These are phyloP conservation scores for Anisodus tanguticus DNA, from an alignment of 257 asterid genomes.

Conservation along the genomic window DNA sequence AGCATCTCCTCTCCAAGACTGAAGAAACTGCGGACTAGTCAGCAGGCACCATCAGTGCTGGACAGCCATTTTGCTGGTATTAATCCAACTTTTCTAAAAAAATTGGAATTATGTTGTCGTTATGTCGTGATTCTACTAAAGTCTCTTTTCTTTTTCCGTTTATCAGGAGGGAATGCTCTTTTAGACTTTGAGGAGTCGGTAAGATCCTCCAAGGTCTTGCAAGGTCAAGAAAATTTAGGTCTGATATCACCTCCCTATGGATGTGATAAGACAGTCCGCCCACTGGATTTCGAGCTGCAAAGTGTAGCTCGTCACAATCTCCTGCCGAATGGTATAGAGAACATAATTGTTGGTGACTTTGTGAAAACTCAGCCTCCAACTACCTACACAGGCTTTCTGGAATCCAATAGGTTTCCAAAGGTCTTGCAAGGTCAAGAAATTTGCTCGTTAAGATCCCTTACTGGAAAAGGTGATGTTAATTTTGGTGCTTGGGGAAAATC, in stretches of 20 bases:
- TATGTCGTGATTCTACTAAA: background rate
- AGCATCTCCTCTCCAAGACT: slow-evolving; percentile 73
- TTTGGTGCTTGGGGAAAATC: slow-evolving; percentile 69
- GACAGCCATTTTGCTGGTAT: slow-evolving; percentile 67
- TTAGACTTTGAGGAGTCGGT: slow-evolving; percentile 92
- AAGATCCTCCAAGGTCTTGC: slow-evolving; percentile 99
- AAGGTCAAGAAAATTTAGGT: slow-evolving; percentile 98
- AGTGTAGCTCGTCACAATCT: slow-evolving; percentile 50
- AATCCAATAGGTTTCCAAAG: slow-evolving; percentile 89
- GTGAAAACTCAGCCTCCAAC: slow-evolving; percentile 63
- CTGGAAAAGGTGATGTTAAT: slow-evolving; percentile 59
- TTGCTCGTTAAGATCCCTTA: slow-evolving; percentile 74
- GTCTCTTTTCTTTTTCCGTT: background rate
- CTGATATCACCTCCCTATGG: slow-evolving; percentile 66
- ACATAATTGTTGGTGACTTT: slow-evolving; percentile 52
- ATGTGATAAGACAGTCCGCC: slow-evolving; percentile 68
- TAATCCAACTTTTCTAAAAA: slow-evolving; percentile 35
- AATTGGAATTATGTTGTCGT: slow-evolving; percentile 13
- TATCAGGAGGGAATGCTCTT: slow-evolving; percentile 68
- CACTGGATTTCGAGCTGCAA: slow-evolving; percentile 64
- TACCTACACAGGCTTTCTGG: slow-evolving; percentile 83
- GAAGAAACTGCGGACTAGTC: slow-evolving; percentile 77
- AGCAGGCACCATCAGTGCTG: slow-evolving; percentile 54
- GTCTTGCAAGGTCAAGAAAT: slow-evolving; percentile 99
- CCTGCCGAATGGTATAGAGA: slow-evolving; percentile 55